These are phyloP conservation scores for Colletotrichum spinosum DNA, from an alignment of 2,329 filamentous ascomycete species.

Conservation along the genomic window DNA sequence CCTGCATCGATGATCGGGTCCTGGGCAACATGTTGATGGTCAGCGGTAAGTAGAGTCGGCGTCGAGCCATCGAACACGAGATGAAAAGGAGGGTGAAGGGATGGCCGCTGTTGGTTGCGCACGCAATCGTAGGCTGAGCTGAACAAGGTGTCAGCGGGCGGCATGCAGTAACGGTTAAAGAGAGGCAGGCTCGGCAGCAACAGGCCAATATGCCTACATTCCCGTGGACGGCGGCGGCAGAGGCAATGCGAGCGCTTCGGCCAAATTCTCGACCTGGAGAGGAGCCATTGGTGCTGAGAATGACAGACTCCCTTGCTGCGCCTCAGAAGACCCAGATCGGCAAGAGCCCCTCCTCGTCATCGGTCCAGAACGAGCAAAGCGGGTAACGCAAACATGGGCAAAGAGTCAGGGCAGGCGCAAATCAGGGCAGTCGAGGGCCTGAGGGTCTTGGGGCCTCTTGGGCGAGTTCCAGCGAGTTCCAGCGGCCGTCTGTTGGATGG, in stretches of 20 bases:
- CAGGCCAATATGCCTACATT: constrained; percentile 21
- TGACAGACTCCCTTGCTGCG: constrained; percentile 33
- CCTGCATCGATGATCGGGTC: constrained; percentile 26
- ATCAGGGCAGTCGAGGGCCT: constrained; percentile 3
- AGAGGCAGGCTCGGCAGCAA: constrained; percentile 6
- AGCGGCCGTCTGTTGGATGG: constrained; percentile 11
- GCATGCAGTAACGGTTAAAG: neutral
- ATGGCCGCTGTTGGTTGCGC: constrained; percentile 31
- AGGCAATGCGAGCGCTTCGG: neutral
- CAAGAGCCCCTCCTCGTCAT: constrained; percentile 26
- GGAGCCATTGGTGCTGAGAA: constrained; percentile 12
- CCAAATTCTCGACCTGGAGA: neutral
- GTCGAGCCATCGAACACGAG: constrained; percentile 33
- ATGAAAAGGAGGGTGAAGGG: constrained; percentile 36
- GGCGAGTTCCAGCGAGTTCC: constrained; percentile 25
- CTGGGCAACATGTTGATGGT: constrained; percentile 17
- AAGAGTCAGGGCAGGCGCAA: constrained; percentile 30
- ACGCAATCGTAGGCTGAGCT: constrained; percentile 31
- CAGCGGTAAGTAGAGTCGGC: constrained; percentile 26
- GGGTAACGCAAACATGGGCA: constrained; percentile 17
- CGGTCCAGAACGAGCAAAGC: constrained; percentile 28
- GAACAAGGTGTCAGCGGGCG: constrained; percentile 15
- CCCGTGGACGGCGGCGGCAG: constrained; percentile 21
- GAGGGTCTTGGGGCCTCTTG: constrained; percentile 8
- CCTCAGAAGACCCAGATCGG: constrained; percentile 35